A percentile compares a stretch with the other conserved stretches of the same genome.
Evolutionary conservation across 2,329 filamentous ascomycete species (phyloP).

Genomic region (Aspergillus pseudoviridinutans): DNA sequence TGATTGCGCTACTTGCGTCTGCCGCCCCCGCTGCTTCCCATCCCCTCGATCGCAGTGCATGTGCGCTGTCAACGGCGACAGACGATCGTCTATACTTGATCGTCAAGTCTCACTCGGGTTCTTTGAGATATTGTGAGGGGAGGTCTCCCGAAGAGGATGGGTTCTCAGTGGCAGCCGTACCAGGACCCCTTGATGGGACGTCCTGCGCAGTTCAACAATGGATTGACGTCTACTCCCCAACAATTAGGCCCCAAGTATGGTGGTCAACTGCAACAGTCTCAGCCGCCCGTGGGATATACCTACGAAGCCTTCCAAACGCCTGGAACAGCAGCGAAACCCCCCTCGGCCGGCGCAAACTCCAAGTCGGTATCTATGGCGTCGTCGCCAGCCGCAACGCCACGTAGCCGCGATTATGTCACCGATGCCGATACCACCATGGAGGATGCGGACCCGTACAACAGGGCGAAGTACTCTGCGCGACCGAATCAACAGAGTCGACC

Average conservation of each 20-base stretch:
- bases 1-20: conserved; percentile 28
- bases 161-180: conserved; percentile 65
- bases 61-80: conserved; percentile 24
- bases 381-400: conserved; percentile 56
- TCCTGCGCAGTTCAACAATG: conserved; percentile 62
- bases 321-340: conserved; percentile 27
- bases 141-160: conserved; percentile 41
- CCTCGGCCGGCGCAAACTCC: conserved; percentile 37
- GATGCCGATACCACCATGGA: conserved; percentile 82
- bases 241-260: conserved; percentile 48
- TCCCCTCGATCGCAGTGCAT: conserved; percentile 27
- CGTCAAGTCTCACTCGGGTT: conserved; percentile 2
- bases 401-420: conserved; percentile 60
- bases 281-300: conserved; percentile 59
- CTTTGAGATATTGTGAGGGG: conserved; percentile 7
- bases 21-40: conserved; percentile 24
- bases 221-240: conserved; percentile 46
- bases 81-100: conserved; percentile 14
- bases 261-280: conserved; percentile 41
- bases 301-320: conserved; percentile 63
- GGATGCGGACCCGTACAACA: conserved; percentile 79
- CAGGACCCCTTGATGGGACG: conserved; percentile 57
- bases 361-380: conserved; percentile 53
- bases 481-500: conserved; percentile 67
- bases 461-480: conserved; percentile 80